Evolutionary conservation across 2,329 filamentous ascomycete species (phyloP).

Genomic region (Fusarium nematophilum): DNA sequence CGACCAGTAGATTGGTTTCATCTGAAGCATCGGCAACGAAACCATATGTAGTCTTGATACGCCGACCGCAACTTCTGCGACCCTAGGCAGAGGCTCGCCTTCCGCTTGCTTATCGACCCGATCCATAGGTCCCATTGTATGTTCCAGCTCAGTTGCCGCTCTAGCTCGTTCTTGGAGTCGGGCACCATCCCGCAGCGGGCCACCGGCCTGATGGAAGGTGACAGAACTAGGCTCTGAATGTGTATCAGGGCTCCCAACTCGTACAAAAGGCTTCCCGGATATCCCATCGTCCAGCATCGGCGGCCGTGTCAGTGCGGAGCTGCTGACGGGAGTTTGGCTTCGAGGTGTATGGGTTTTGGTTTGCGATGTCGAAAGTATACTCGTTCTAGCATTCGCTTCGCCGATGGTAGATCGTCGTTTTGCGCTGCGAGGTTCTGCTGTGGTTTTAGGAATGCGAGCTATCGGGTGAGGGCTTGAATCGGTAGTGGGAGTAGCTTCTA

Average conservation of each 20-base stretch:
- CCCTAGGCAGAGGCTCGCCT: slow-evolving; percentile 39
- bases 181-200: slow-evolving; percentile 9
- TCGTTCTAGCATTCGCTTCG: slow-evolving; percentile 23
- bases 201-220: slow-evolving; percentile 4
- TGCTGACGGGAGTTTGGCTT: slow-evolving; percentile 39
- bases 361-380: slow-evolving; percentile 36
- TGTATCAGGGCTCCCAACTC: slow-evolving; percentile 54
- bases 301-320: slow-evolving; percentile 33
- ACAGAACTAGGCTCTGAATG: slow-evolving; percentile 33
- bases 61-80: slow-evolving; percentile 80
- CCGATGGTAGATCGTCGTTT: slow-evolving; percentile 30
- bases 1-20: slow-evolving; percentile 99
- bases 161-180: slow-evolving; percentile 12
- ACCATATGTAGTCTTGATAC: slow-evolving; percentile 92
- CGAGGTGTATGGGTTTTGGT: slow-evolving; percentile 32
- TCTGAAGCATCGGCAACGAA: slow-evolving; percentile 81
- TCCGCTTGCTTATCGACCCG: slow-evolving; percentile 5
- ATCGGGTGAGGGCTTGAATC: slow-evolving; percentile 27
- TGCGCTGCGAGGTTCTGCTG: slow-evolving; percentile 25
- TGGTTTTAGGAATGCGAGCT: slow-evolving; percentile 37
- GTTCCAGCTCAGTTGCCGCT: slow-evolving; percentile 10
- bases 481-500: slow-evolving; percentile 30
- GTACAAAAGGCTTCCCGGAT: slow-evolving; percentile 65
- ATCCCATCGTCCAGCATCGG: slow-evolving; percentile 60
- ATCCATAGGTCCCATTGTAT: slow-evolving; percentile 13